phyloP scores from a whole-genome alignment of 139 green algal genomes.

The Astrephomene gubernaculifera region DNA sequence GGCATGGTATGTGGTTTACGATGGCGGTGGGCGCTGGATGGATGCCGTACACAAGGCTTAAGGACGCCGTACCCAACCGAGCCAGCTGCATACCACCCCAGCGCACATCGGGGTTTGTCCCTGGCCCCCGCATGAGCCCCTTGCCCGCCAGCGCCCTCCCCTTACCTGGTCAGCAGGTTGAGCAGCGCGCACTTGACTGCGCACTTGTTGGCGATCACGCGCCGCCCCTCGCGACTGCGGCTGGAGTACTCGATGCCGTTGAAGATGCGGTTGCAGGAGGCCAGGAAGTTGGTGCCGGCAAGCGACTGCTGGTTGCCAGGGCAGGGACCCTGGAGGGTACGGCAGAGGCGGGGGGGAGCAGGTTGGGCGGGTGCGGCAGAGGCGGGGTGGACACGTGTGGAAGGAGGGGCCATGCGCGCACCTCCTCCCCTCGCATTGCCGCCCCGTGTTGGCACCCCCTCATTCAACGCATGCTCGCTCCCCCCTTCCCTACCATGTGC shows the following conservation, averaged over 20 bases:
- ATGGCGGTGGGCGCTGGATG: too few relatives aligned
- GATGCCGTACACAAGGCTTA: too few relatives aligned
- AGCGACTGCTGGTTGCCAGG: constrained; percentile 41
- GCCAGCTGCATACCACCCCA: too few relatives aligned
- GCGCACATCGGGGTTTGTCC: too few relatives aligned
- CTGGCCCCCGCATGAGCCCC: too few relatives aligned
- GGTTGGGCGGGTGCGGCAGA: neutral
- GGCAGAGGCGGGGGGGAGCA: too few relatives aligned
- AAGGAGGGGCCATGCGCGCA: neutral
- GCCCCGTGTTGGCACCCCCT: too few relatives aligned
- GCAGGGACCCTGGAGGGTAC: constrained; percentile 33
- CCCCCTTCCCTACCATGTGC: too few relatives aligned
- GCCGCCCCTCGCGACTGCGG: neutral
- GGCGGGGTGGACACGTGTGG: neutral
- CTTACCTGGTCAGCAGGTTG: constrained; percentile 11
- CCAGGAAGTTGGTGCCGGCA: constrained; percentile 38
- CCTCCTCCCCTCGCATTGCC: too few relatives aligned
- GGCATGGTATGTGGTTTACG: too few relatives aligned
- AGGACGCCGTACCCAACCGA: too few relatives aligned
- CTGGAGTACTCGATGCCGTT: constrained; percentile 45
- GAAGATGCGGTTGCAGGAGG: constrained; percentile 51
- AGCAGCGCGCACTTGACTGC: constrained; percentile 43
- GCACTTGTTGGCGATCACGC: constrained; percentile 25
- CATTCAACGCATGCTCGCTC: too few relatives aligned
- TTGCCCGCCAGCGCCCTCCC: neutral